Percentiles rank a stretch among this genome's conserved stretches.
Conservation (phyloP, 2,329 filamentous ascomycete species). For the Fusarium newnesense region DNA sequence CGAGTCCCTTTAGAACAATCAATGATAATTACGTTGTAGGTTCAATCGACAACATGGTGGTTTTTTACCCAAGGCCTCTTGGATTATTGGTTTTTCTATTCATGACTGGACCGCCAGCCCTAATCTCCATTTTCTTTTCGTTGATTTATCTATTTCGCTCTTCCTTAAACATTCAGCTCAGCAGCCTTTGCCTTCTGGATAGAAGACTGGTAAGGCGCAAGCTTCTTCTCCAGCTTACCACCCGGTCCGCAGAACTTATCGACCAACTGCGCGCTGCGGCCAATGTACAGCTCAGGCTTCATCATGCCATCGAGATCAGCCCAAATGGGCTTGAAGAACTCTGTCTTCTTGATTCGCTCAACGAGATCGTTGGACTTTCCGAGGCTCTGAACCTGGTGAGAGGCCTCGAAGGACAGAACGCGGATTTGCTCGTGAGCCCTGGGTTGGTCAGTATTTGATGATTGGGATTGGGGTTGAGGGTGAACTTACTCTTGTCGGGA, state of each 20-base stretch:
- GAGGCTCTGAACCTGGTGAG: slow-evolving; percentile 24
- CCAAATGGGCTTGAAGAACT: slow-evolving; percentile 35
- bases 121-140: neutral
- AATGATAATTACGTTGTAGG: too few species aligned
- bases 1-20: fast-evolving
- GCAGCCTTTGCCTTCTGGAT: slow-evolving; percentile 24
- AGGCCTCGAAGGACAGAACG: slow-evolving; percentile 26
- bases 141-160: neutral
- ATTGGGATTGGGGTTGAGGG: fast-evolving
- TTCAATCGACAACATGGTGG: fast-evolving
- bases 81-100: neutral
- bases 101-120: neutral
- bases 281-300: slow-evolving; percentile 26
- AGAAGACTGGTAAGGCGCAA: slow-evolving; percentile 20
- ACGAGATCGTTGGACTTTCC: slow-evolving; percentile 40
- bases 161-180: slow-evolving; percentile 18
- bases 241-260: slow-evolving; percentile 25
- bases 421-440: slow-evolving; percentile 37
- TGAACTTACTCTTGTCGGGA: slow-evolving; percentile 19
- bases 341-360: slow-evolving; percentile 29
- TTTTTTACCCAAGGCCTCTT: fast-evolving
- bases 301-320: slow-evolving; percentile 34
- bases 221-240: slow-evolving; percentile 24
- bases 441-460: fast-evolving
- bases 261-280: slow-evolving; percentile 23